Conservation (phyloP, 2,329 filamentous ascomycete genomes). For the Neoarthrinium moseri region DNA sequence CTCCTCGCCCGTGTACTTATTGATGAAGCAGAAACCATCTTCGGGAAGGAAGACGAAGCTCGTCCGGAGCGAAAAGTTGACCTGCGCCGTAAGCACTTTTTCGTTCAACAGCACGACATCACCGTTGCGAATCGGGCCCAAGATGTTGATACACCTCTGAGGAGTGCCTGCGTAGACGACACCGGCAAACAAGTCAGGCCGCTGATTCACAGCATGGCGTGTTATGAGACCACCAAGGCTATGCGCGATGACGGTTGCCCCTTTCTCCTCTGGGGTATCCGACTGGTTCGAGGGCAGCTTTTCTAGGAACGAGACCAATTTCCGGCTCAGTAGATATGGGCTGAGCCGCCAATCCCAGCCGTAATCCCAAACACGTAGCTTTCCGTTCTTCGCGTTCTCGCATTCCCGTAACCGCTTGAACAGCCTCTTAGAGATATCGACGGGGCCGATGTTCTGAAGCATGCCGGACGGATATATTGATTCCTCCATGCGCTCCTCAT, state of each 20-base stretch:
- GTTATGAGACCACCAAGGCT: conserved; percentile 86
- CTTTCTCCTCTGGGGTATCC: conserved; percentile 52
- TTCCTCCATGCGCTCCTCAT: conserved; percentile 80
- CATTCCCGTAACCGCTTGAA: conserved; percentile 75
- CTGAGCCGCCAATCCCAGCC: conserved; percentile 94
- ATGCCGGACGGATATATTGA: conserved; percentile 84
- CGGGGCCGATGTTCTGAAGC: conserved; percentile 86
- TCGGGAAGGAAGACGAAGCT: conserved; percentile 84
- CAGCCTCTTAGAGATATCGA: conserved; percentile 82
- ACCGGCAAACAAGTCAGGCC: conserved; percentile 81
- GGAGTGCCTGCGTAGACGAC: conserved; percentile 85
- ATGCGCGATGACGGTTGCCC: conserved; percentile 82
- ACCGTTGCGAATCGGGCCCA: conserved; percentile 87
- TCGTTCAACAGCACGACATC: conserved; percentile 89
- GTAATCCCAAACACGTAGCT: conserved; percentile 80
- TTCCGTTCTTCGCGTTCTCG: conserved; percentile 70
- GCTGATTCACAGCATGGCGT: conserved; percentile 80
- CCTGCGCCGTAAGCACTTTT: conserved; percentile 84
- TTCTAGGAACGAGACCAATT: conserved; percentile 72
- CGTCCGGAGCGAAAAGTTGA: conserved; percentile 88
- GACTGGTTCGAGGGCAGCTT: conserved; percentile 71
- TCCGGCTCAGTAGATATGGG: conserved; percentile 70
- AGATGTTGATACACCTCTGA: conserved; percentile 84
- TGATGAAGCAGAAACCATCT: conserved; percentile 83
- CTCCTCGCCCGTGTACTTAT: conserved; percentile 75